Evolutionary conservation across 495 filamentous ascomycete species (phyloP).

Genomic region (Lepraria neglecta): DNA sequence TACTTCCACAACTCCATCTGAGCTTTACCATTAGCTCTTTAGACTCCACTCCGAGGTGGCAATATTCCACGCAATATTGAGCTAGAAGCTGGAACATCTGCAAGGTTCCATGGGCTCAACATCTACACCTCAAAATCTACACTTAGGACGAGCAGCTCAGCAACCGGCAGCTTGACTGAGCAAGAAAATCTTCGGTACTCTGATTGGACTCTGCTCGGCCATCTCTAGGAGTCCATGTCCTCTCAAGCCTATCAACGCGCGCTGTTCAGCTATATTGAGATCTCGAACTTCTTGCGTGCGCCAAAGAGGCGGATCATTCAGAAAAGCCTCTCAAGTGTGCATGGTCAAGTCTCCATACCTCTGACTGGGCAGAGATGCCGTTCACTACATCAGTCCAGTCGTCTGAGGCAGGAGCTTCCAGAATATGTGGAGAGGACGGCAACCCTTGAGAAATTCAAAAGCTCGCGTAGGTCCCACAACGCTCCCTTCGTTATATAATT

Average conservation of each 20-base stretch:
- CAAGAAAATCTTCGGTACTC: neutral
- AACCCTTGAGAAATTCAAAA: constrained; percentile 44
- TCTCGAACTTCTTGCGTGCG: constrained; percentile 1
- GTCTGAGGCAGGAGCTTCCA: neutral
- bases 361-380: neutral
- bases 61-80: neutral
- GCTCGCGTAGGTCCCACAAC: constrained; percentile 38
- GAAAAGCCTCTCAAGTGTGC: neutral
- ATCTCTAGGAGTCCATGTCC: neutral
- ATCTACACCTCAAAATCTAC: too few species aligned
- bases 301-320: neutral
- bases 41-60: too few species aligned
- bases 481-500: neutral
- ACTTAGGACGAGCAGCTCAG: too few species aligned
- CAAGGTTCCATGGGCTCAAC: too few species aligned
- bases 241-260: neutral
- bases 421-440: constrained; percentile 19
- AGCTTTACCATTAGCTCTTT: too few species aligned
- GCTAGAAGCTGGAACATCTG: neutral
- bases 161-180: too few species aligned
- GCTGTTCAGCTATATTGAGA: neutral
- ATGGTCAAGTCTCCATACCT: too few species aligned
- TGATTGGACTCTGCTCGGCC: neutral
- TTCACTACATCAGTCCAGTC: neutral
- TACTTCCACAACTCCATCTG: neutral